These are phyloP conservation scores for Saccharomycopsis sp. DNA, from an alignment of 805 yeast genomes.

Conservation along the genomic window DNA sequence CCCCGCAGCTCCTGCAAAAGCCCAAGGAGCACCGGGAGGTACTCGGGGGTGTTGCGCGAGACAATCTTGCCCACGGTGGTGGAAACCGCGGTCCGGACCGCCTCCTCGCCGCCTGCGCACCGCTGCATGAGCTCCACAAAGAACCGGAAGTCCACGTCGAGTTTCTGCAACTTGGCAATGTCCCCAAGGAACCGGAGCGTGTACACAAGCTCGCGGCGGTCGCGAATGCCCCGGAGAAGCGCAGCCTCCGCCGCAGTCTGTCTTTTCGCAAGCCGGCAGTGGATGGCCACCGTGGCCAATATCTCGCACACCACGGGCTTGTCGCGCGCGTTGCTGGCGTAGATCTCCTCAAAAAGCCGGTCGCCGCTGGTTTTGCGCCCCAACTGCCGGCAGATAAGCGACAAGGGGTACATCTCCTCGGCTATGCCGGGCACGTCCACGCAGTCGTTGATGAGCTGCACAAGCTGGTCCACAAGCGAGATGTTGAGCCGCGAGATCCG, in stretches of 20 bases:
- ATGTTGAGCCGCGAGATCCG: slow-evolving; percentile 9
- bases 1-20: slow-evolving; percentile 24
- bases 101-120: slow-evolving; percentile 27
- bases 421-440: background rate
- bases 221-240: background rate
- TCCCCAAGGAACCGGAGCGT: slow-evolving; percentile 16
- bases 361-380: slow-evolving; percentile 16
- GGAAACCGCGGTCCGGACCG: slow-evolving; percentile 41
- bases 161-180: slow-evolving; percentile 10
- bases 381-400: slow-evolving; percentile 3
- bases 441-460: slow-evolving; percentile 7
- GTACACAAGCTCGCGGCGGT: slow-evolving; percentile 8
- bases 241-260: slow-evolving; percentile 11
- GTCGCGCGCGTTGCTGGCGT: background rate
- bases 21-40: slow-evolving; percentile 34
- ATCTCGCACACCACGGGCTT: slow-evolving; percentile 10
- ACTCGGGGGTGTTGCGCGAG: slow-evolving; percentile 32
- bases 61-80: slow-evolving; percentile 46
- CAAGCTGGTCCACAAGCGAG: slow-evolving; percentile 18
- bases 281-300: slow-evolving; percentile 13
- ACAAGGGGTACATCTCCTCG: slow-evolving; percentile 7
- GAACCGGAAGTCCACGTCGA: slow-evolving; percentile 13
- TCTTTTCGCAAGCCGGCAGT: slow-evolving; percentile 4
- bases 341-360: slow-evolving; percentile 14
- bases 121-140: slow-evolving; percentile 10